Conservation (phyloP, 2,329 filamentous ascomycete genomes). For the Moelleriella libera region DNA sequence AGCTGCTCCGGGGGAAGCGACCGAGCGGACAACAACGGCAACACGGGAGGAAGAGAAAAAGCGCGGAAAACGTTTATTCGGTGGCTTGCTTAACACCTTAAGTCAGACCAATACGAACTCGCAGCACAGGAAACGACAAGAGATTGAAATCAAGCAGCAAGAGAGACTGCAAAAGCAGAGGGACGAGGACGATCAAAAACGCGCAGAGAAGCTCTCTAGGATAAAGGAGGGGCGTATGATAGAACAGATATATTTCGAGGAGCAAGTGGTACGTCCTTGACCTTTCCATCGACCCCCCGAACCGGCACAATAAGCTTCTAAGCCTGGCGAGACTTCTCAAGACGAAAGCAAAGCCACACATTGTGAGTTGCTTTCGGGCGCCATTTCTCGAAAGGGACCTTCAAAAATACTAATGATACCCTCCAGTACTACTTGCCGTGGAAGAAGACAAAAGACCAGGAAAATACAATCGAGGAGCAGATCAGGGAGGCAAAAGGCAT, state of each 20-base stretch:
- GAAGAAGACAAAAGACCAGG: conserved; percentile 55
- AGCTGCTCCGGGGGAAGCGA: background rate
- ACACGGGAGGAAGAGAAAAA: conserved; percentile 58
- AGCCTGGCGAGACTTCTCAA: conserved; percentile 58
- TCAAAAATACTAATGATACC: too few species aligned
- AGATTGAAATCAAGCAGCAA: conserved; percentile 72
- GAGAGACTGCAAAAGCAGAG: conserved; percentile 62
- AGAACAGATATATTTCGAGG: conserved; percentile 64
- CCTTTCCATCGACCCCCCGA: conserved; percentile 8
- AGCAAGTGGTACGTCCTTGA: conserved; percentile 45
- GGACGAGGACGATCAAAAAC: conserved; percentile 54
- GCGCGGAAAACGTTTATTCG: conserved; percentile 74
- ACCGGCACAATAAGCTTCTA: conserved; percentile 58
- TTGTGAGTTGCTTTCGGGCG: conserved; percentile 40
- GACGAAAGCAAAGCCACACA: conserved; percentile 55
- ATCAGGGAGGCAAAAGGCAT: conserved; percentile 47
- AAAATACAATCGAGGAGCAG: conserved; percentile 57
- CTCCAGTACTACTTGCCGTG: conserved; percentile 73
- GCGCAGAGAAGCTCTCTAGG: conserved; percentile 50
- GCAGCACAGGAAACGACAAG: conserved; percentile 56
- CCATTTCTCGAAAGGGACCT: background rate
- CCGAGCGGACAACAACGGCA: conserved; percentile 11
- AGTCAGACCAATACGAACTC: conserved; percentile 53
- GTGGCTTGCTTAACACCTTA: conserved; percentile 63
- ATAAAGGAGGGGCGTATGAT: conserved; percentile 45